Base-by-base conservation (phyloP, 2,329 filamentous ascomycete genomes). In the Graphilbum ipis-grandicollis region DNA sequence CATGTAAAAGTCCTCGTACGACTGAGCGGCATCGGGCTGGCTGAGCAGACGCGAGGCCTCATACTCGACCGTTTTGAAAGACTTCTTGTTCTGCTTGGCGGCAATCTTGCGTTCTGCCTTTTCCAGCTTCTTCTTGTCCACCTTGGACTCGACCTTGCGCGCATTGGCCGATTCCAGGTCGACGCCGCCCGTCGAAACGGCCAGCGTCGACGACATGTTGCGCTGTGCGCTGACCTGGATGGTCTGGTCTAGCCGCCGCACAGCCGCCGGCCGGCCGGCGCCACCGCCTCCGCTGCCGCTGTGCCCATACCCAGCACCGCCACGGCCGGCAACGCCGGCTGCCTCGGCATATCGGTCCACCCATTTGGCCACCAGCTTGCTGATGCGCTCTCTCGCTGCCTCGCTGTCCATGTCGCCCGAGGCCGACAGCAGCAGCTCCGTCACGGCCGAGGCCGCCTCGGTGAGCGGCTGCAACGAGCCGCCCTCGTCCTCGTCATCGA, bases 1-100 rank as follows among this genome's bases (percentile, higher is more conserved):
- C 90, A 98, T 96, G 71, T 93, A 98, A 62, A 98, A 96, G 56
- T 98, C 90, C 59, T 98, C 90, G 55, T 98, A 98, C 30, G 84
- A 92, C 65, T 93, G 79, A 12, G 86, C 66, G 49, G 78, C 72
- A 49, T 88, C 79, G 4, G 83, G 69, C 57, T 83, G 73, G 52
- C 92, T 79, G 46, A 98, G 74, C 46, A 98, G 66, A 47, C 76
- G 77, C 12, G 90, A 96, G 0, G 90, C 82, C 61, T 98, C 90
- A 56, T 98, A 98, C 59, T 94, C 83, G 48, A 98, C 90, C 39
- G 79, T 93, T 69, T 96, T 96, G 77, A 90, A 94, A 26, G 77
- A 74, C 65, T 98, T 98, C 67, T 93, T 93, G 62, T 85, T 90
- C 63, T 96, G 90, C 65, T 98, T 98, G 50, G 86, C 86, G 34